Evolutionary conservation across 1,139 yeast genomes (phyloP).

Genomic region (Nadsonia starkeyi-henricii): DNA sequence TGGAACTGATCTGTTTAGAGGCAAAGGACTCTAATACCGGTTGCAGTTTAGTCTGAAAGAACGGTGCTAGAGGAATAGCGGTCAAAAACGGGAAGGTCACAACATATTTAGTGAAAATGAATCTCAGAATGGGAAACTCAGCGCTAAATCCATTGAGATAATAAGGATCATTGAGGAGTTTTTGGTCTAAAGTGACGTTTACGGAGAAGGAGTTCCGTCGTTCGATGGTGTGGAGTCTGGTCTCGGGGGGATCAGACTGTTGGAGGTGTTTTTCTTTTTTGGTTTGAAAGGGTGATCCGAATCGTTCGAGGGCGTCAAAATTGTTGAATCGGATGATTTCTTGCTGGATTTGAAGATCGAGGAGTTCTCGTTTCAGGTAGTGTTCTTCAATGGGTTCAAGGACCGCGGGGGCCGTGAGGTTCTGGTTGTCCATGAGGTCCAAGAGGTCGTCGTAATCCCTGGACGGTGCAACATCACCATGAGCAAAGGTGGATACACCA

Average conservation of each 20-base stretch:
- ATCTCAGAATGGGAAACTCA: slow-evolving; percentile 52
- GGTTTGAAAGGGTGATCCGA: slow-evolving; percentile 60
- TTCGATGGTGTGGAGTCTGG: neutral
- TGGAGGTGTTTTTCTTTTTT: slow-evolving; percentile 15
- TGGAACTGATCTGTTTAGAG: slow-evolving; percentile 49
- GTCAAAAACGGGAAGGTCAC: slow-evolving; percentile 64
- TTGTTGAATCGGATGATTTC: slow-evolving; percentile 51
- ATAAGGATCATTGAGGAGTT: neutral
- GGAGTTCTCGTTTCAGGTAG: slow-evolving; percentile 65
- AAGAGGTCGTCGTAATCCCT: no score
- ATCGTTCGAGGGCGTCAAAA: slow-evolving; percentile 42
- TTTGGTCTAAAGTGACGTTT: neutral
- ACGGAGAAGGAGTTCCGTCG: neutral
- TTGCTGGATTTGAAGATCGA: slow-evolving; percentile 43
- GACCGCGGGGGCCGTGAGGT: neutral
- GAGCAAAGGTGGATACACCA: no score
- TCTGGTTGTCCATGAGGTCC: no score
- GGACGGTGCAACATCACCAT: no score
- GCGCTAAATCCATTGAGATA: neutral
- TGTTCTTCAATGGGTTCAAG: slow-evolving; percentile 59
- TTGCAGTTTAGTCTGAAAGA: slow-evolving; percentile 73
- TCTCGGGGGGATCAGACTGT: neutral
- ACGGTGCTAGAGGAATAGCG: slow-evolving; percentile 35
- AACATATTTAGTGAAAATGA: slow-evolving; percentile 47
- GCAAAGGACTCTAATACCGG: slow-evolving; percentile 68